Evolutionary conservation across 306 rosid genomes (phyloP).

Genomic region (Cicer judaicum): DNA sequence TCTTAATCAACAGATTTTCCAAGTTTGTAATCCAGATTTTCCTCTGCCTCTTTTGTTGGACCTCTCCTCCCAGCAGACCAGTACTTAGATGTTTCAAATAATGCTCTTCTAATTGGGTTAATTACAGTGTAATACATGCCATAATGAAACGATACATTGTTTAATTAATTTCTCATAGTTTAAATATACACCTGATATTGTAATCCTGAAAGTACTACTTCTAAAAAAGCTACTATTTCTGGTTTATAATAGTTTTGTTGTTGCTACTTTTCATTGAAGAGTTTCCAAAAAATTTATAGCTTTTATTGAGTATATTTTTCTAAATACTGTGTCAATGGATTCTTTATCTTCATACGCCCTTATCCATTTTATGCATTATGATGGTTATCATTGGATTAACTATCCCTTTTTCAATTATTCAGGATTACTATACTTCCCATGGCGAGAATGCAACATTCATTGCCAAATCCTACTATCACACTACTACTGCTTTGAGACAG

Average conservation of each 20-base stretch:
- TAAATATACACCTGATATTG: conserved; percentile 3
- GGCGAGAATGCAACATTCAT: conserved; percentile 92
- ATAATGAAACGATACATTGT: not conserved
- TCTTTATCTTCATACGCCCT: conserved; percentile 30
- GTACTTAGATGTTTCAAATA: conserved; percentile 8
- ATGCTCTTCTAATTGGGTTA: not conserved
- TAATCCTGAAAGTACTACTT: conserved; percentile 29
- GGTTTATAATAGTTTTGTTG: conserved; percentile 12
- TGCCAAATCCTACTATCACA: conserved; percentile 87
- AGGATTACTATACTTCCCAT: conserved; percentile 95
- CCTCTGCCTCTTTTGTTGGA: not conserved
- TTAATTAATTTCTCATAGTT: conserved; percentile 8
- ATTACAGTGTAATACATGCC: conserved; percentile 3
- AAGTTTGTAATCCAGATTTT: conserved; percentile 3
- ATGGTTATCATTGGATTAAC: conserved; percentile 18
- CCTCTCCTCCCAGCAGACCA: not conserved
- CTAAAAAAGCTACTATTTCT: not conserved
- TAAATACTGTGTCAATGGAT: conserved; percentile 29
- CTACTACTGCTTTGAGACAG: conserved; percentile 86
- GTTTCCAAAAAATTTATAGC: conserved; percentile 26
- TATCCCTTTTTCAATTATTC: conserved; percentile 38
- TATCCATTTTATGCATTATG: conserved; percentile 37
- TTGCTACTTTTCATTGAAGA: conserved; percentile 16
- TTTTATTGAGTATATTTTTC: conserved; percentile 5
- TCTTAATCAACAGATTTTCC: conserved; percentile 19